Conservation (phyloP, 345 rosid species). For the Sonneratia caseolaris region DNA sequence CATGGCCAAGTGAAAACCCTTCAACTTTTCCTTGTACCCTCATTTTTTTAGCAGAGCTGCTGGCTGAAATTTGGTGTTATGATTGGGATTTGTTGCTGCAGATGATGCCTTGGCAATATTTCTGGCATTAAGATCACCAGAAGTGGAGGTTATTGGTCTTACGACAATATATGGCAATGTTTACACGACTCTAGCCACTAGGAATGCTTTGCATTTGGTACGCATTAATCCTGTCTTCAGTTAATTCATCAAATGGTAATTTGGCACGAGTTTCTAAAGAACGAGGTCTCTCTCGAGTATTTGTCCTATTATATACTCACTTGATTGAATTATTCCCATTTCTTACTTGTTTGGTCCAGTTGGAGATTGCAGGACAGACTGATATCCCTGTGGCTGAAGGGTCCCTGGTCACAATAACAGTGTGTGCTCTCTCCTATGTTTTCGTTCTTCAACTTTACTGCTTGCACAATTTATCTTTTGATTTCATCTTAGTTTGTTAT, state of each 20-base stretch:
- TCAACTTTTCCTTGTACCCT: background rate
- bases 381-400: conserved; percentile 97
- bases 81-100: conserved; percentile 15
- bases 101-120: conserved; percentile 98
- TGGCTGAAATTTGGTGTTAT: background rate
- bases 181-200: conserved; percentile 74
- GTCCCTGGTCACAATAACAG: conserved; percentile 70
- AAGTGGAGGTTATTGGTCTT: conserved; percentile 85
- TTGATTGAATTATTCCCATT: too few relatives aligned
- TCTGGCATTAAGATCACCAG: conserved; percentile 75
- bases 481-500: conserved; percentile 4
- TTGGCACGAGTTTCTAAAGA: background rate
- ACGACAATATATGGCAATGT: conserved; percentile 96
- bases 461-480: conserved; percentile 1
- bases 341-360: conserved; percentile 32
- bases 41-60: background rate
- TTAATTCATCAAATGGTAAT: background rate
- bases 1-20: background rate
- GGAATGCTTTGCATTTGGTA: conserved; percentile 96
- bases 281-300: too few relatives aligned
- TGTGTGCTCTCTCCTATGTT: conserved; percentile 22
- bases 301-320: too few relatives aligned
- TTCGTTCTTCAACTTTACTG: conserved; percentile 2
- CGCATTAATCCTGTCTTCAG: background rate
- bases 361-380: conserved; percentile 78